A percentile compares a stretch with the other conserved stretches of the same genome.
Evolutionary conservation across 2,329 filamentous ascomycete species (phyloP).

Genomic region (Alternaria arbusti): DNA sequence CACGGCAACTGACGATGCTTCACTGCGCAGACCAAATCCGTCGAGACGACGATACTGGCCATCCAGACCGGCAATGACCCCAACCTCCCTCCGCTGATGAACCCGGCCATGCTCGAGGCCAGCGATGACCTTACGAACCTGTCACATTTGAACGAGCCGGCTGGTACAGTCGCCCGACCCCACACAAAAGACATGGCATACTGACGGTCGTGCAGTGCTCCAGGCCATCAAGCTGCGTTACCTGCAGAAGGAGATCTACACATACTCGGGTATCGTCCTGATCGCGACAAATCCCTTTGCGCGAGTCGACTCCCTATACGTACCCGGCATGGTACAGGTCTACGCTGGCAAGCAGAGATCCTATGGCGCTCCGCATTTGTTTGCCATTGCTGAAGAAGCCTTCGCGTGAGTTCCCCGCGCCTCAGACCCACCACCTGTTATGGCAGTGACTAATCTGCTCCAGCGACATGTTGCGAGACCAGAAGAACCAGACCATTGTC

Average conservation of each 20-base stretch:
- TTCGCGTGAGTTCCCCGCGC: constrained; percentile 73
- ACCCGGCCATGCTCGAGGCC: constrained; percentile 96
- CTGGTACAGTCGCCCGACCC: constrained; percentile 65
- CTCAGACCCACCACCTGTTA: background rate
- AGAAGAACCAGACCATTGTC: constrained; percentile 96
- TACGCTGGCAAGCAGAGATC: constrained; percentile 97
- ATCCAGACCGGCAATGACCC: constrained; percentile 78
- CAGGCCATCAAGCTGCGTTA: constrained; percentile 98
- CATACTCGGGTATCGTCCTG: constrained; percentile 97
- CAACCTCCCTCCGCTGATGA: constrained; percentile 91
- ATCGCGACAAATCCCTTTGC: constrained; percentile 99
- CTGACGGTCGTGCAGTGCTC: constrained; percentile 68
- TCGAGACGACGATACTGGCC: constrained; percentile 78
- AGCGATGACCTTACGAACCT: constrained; percentile 97
- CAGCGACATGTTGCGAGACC: constrained; percentile 95
- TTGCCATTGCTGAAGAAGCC: constrained; percentile 97
- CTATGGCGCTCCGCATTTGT: constrained; percentile 95
- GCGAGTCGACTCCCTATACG: constrained; percentile 95
- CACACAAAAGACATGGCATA: constrained; percentile 14
- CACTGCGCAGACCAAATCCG: constrained; percentile 70
- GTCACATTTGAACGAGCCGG: constrained; percentile 97
- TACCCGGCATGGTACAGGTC: constrained; percentile 99
- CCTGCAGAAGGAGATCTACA: constrained; percentile 98
- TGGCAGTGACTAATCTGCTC: constrained; percentile 21
- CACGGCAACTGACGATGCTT: constrained; percentile 16